Evolutionary conservation across 2,329 filamentous ascomycete genomes (phyloP), one percentile per base, ranked within the genome.

Genomic region (Dothistroma septosporum): DNA sequence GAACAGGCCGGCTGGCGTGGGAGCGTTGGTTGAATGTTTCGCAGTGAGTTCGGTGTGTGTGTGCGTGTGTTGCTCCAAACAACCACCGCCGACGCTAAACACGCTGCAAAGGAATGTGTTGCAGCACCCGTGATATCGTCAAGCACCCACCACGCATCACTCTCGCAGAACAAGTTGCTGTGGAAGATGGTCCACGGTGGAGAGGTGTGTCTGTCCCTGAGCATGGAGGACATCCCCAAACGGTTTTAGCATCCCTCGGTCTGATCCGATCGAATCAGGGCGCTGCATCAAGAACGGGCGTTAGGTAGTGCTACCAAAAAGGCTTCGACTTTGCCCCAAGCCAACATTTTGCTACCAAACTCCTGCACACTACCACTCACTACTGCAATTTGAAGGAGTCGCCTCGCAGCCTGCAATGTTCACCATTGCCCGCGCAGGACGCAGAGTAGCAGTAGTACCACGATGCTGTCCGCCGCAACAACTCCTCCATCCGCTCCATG

Each of bases 91-190:
- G 37, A 16, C 54, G 54, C 54, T 55, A 56, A 56, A 22, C 19
- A 48, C 53, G 24, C 22, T 44, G n/a, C 54, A 48, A 56, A 56
- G 54, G 54, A 56, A 56, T 56, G 35, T 55, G 37, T 31, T 28
- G 24, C 50, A 47, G 35, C 54, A 48, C 54, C 53, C 11, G 47
- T 50, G 22, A 31, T 35, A 21, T 53, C 24, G 24, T 53, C 50
- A 53, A 32, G 50, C 48, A n/a, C n/a, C 21, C 21, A 5, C 16
- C 16, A 22, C 16, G 21, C 46, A 11, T 49, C 16, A 21, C 11
- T 28, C 24, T 28, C 24, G 24, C 6, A 28, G 24, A 16, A 16
- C 8, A 1, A 44, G 41, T 37, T 12, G 35, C 14, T 4, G 35
- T 37, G 4, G 35, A 2, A 37, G 35, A 28, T 28, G 2, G 24